Base-by-base conservation (phyloP, 2,329 filamentous ascomycete genomes). In the Colletotrichum theobromicola region DNA sequence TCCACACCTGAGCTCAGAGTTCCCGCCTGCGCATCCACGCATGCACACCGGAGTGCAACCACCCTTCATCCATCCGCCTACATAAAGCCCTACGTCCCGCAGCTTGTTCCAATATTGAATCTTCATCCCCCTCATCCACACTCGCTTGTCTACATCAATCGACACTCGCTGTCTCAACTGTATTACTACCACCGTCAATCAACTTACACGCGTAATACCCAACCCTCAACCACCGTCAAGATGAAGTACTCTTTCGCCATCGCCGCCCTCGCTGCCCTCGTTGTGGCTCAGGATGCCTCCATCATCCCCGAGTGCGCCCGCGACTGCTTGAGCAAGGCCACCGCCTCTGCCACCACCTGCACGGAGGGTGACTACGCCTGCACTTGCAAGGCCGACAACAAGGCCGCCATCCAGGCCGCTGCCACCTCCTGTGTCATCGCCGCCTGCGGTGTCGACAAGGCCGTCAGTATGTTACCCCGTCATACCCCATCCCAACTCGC, bases 341-440 rank as follows among this genome's bases (percentile, higher is more conserved):
- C 84, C 77, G 66, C 62, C 37, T 75, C 76, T 69, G 75, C 80
- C 75, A 83, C 82, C 74, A 69, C 55, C 60, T 86, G 85, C 79
- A 61, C 74, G 15, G 76, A 63, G 37, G 78, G 78, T 70, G 85
- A 86, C 79, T 78, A 79, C 72, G 32, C 65, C 35, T 79, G 78
- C 72, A 65, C 77, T 55, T 86, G 85, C 73, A 75, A 84, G 78
- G 82, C 83, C 78, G 75, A 80, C 71, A 79, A 80, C 81, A 81
- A 85, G 77, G 73, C 76, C 37, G 67, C 75, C 16, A 74, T 86
- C 79, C 80, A 81, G 76, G 67, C 72, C 50, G 76, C 69, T 37
- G 83, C 83, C 76, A 84, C 82, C 61, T 15, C 57, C 70, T 86
- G 84, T 75, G 82, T 86, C 70, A 74, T 86, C 70, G 60, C 75